phyloP scores from a whole-genome alignment of 805 yeast species.

The Cyberlindnera petersonii region DNA sequence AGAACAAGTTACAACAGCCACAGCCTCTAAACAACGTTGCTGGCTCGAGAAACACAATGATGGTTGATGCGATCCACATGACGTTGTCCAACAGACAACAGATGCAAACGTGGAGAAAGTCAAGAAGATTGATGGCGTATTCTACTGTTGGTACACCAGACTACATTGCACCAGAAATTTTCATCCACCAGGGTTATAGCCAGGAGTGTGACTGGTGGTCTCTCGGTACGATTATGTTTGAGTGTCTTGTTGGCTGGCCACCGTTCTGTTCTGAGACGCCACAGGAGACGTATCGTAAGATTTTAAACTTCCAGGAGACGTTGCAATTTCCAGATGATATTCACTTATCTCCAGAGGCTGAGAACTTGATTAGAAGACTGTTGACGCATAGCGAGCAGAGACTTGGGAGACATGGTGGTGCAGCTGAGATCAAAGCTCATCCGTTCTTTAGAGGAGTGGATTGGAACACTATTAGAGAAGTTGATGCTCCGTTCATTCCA shows the following conservation, averaged over 20 bases:
- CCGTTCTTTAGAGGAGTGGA: slow-evolving; percentile 82
- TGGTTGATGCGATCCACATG: slow-evolving; percentile 91
- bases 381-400: slow-evolving; percentile 86
- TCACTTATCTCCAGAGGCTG: slow-evolving; percentile 86
- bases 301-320: slow-evolving; percentile 86
- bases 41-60: slow-evolving; percentile 65
- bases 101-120: slow-evolving; percentile 66
- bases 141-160: slow-evolving; percentile 99
- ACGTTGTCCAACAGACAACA: slow-evolving; percentile 93
- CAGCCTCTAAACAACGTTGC: slow-evolving; percentile 26
- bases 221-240: slow-evolving; percentile 94
- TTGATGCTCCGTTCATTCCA: slow-evolving; percentile 93
- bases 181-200: slow-evolving; percentile 83
- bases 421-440: slow-evolving; percentile 69
- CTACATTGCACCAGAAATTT: slow-evolving; percentile 96
- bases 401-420: slow-evolving; percentile 53
- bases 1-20: slow-evolving; percentile 39
- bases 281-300: slow-evolving; percentile 91
- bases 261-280: slow-evolving; percentile 93
- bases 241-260: slow-evolving; percentile 93
- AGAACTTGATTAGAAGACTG: slow-evolving; percentile 82
- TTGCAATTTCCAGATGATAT: slow-evolving; percentile 83
- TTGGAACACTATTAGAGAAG: slow-evolving; percentile 66
- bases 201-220: slow-evolving; percentile 99
- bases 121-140: slow-evolving; percentile 82